phyloP scores from a whole-genome alignment of 768 basidiomycete genomes.

The Boletus rex-veris region DNA sequence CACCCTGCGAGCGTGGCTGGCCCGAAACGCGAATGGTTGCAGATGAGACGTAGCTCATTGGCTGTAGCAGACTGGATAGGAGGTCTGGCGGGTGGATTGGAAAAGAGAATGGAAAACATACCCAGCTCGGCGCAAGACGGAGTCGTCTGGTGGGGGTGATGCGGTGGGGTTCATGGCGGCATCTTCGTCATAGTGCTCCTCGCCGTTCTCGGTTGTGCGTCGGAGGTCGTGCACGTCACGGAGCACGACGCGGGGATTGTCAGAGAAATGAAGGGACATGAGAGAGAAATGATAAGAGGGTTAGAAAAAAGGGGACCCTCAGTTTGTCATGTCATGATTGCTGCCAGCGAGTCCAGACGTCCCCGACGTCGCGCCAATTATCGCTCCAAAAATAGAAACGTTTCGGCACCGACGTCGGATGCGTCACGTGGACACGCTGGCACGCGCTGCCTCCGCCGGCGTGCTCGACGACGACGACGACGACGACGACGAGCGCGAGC shows the following conservation, averaged over 20 bases:
- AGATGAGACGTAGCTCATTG: conserved; percentile 43
- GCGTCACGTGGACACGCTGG: conserved; percentile 14
- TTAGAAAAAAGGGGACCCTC: neutral
- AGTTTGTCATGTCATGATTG: neutral
- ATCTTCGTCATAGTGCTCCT: conserved; percentile 8
- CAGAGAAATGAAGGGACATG: conserved; percentile 7
- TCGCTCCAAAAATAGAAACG: conserved; percentile 6
- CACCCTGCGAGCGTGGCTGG: conserved; percentile 52
- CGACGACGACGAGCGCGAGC: conserved; percentile 12
- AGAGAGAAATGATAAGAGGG: neutral
- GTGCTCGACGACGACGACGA: conserved; percentile 3
- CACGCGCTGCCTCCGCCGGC: conserved; percentile 7
- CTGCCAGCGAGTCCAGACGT: neutral
- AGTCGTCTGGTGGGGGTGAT: conserved; percentile 34
- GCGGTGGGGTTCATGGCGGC: conserved; percentile 11
- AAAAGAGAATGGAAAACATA: conserved; percentile 29
- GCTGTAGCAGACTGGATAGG: conserved; percentile 50
- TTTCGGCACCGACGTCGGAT: neutral
- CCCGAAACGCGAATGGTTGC: conserved; percentile 18
- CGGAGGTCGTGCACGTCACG: neutral
- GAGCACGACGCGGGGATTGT: neutral
- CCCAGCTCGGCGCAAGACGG: conserved; percentile 53
- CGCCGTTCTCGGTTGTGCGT: neutral
- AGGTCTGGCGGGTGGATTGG: neutral
- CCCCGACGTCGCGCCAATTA: neutral